phyloP scores from a whole-genome alignment of 2,329 filamentous ascomycete genomes.

The Lecanicillium sp. region DNA sequence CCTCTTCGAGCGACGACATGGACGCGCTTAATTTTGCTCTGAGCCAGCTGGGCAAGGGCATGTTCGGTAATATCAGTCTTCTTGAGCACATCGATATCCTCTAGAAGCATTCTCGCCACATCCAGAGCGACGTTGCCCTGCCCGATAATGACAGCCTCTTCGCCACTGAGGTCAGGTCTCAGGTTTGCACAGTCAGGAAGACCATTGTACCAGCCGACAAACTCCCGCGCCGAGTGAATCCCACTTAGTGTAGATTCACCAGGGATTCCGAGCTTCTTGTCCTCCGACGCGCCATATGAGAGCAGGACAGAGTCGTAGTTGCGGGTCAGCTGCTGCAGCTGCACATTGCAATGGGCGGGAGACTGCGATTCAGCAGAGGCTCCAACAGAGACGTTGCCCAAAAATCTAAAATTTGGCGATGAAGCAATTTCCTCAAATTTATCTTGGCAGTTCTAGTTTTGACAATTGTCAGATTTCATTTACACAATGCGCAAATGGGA shows the following conservation, averaged over 20 bases:
- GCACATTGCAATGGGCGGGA: constrained; percentile 43
- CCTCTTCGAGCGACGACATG: constrained; percentile 85
- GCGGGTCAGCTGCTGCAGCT: constrained; percentile 59
- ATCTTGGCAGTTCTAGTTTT: constrained; percentile 76
- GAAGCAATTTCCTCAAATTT: constrained; percentile 85
- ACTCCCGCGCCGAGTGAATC: constrained; percentile 81
- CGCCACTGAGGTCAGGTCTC: constrained; percentile 66
- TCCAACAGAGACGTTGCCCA: constrained; percentile 84
- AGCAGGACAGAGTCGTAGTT: constrained; percentile 93
- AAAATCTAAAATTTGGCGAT: constrained; percentile 77
- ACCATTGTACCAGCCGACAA: constrained; percentile 98
- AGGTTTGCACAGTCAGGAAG: constrained; percentile 72
- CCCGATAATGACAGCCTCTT: constrained; percentile 82
- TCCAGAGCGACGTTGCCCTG: constrained; percentile 96
- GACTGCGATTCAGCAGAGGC: constrained; percentile 19
- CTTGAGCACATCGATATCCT: constrained; percentile 62
- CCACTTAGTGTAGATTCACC: constrained; percentile 68
- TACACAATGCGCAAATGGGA: background rate
- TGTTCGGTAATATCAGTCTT: constrained; percentile 86
- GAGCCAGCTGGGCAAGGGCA: constrained; percentile 65
- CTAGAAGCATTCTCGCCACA: constrained; percentile 79
- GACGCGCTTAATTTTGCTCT: constrained; percentile 70
- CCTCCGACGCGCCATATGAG: constrained; percentile 83
- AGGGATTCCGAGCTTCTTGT: constrained; percentile 69
- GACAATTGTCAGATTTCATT: background rate